Evolutionary conservation across 805 yeast species (phyloP).

Genomic region (Metschnikowia koreensis): DNA sequence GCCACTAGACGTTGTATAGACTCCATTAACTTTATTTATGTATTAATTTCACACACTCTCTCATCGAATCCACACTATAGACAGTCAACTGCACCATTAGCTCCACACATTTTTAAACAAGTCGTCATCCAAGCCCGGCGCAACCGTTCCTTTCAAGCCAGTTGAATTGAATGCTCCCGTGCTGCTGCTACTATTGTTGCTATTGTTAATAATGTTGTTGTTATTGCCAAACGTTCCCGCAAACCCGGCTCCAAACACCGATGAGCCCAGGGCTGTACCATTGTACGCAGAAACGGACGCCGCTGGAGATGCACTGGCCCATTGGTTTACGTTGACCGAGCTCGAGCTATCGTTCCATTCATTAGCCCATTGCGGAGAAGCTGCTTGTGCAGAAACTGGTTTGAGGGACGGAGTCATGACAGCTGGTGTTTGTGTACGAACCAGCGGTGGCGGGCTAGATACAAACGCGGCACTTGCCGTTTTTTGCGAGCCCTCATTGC

Average conservation of each 20-base stretch:
- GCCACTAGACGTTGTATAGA: constrained; percentile 22
- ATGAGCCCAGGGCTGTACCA: constrained; percentile 3
- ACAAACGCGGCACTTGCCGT: constrained; percentile 4
- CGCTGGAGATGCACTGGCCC: constrained; percentile 6
- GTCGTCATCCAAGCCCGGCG: constrained; percentile 52
- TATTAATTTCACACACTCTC: neutral
- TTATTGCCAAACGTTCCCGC: constrained; percentile 12
- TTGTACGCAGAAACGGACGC: constrained; percentile 3
- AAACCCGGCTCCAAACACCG: constrained; percentile 9
- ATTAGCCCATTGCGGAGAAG: constrained; percentile 24
- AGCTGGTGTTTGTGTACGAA: constrained; percentile 1
- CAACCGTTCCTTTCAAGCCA: constrained; percentile 6
- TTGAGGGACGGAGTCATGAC: neutral
- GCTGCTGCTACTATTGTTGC: neutral
- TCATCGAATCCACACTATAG: neutral
- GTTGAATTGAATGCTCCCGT: neutral
- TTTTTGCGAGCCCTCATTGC: constrained; percentile 6
- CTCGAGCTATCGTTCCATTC: constrained; percentile 35
- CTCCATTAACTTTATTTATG: too few relatives aligned
- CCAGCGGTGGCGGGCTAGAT: constrained; percentile 6
- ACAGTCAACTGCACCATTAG: constrained; percentile 17
- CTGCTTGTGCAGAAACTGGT: neutral
- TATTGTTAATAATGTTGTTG: neutral
- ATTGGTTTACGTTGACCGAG: constrained; percentile 12
- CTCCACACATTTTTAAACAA: constrained; percentile 70